Conservation (phyloP, 179 eudicot species). For the Monotropa hypopitys region DNA sequence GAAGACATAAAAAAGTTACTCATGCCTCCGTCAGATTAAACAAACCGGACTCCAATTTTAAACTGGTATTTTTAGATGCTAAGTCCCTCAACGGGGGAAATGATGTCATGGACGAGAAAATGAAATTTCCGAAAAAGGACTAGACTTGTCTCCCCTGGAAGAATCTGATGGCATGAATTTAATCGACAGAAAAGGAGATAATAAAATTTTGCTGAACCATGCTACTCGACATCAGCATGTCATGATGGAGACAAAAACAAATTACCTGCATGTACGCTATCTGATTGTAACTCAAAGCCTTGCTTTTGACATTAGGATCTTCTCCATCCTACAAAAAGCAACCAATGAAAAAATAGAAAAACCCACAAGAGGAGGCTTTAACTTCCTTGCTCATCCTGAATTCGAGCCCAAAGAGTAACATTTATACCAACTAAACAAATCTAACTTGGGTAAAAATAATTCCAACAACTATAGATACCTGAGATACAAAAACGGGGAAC, state of each 20-base stretch:
- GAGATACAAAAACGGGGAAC: slow-evolving; percentile 48
- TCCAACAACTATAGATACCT: slow-evolving; percentile 18
- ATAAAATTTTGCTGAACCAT: not conserved
- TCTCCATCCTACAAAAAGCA: slow-evolving; percentile 56
- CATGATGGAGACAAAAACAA: slow-evolving; percentile 3
- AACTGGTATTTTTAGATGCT: not conserved
- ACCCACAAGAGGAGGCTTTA: not conserved
- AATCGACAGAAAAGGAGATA: slow-evolving; percentile 2
- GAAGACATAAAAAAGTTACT: not conserved
- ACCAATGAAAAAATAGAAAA: not conserved
- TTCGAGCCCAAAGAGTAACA: not conserved
- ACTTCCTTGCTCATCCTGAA: slow-evolving; percentile 2
- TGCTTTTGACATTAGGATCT: slow-evolving; percentile 50
- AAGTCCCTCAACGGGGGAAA: not conserved
- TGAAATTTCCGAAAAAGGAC: not conserved
- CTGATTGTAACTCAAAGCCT: slow-evolving; percentile 65
- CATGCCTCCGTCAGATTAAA: not conserved
- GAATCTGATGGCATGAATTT: not conserved
- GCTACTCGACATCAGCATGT: slow-evolving; percentile 6
- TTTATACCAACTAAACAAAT: not conserved
- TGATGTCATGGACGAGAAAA: not conserved
- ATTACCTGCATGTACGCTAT: slow-evolving; percentile 84
- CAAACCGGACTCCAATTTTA: not conserved
- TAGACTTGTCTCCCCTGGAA: not conserved
- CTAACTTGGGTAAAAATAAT: not conserved